These are phyloP conservation scores for Vinca minor DNA, from an alignment of 257 asterid genomes.

Conservation along the genomic window DNA sequence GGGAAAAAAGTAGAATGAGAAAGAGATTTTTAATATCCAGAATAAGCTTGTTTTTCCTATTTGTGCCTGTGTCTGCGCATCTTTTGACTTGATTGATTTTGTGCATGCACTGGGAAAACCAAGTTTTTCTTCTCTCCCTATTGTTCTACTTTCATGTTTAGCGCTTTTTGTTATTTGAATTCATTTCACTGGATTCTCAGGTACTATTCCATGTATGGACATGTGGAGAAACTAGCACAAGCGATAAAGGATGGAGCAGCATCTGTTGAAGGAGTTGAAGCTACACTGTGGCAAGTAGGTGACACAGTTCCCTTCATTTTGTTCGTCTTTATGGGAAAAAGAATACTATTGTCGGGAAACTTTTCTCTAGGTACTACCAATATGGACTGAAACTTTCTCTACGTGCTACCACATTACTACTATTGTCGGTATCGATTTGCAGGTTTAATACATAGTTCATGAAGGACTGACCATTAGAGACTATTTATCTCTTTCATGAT, in stretches of 20 bases:
- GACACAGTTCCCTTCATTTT: slow-evolving; percentile 13
- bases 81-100: background rate
- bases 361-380: background rate
- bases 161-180: slow-evolving; percentile 4
- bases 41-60: background rate
- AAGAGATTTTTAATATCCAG: background rate
- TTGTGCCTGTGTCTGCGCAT: background rate
- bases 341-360: background rate
- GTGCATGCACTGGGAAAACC: background rate
- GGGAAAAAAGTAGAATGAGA: background rate
- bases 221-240: slow-evolving; percentile 73
- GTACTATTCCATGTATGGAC: slow-evolving; percentile 72
- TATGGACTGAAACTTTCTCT: slow-evolving; percentile 6
- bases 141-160: background rate
- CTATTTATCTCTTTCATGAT: background rate
- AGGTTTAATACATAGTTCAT: background rate
- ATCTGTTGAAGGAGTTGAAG: slow-evolving; percentile 73
- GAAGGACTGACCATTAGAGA: background rate
- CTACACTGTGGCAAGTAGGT: slow-evolving; percentile 66
- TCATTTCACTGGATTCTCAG: slow-evolving; percentile 19
- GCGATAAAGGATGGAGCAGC: slow-evolving; percentile 68
- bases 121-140: background rate
- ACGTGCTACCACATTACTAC: background rate
- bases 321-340: background rate
- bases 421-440: slow-evolving; percentile 3